A percentile compares a stretch with the other conserved stretches of the same genome.
phyloP scores from a whole-genome alignment of 768 basidiomycete species.

The Tylopilus sp. region DNA sequence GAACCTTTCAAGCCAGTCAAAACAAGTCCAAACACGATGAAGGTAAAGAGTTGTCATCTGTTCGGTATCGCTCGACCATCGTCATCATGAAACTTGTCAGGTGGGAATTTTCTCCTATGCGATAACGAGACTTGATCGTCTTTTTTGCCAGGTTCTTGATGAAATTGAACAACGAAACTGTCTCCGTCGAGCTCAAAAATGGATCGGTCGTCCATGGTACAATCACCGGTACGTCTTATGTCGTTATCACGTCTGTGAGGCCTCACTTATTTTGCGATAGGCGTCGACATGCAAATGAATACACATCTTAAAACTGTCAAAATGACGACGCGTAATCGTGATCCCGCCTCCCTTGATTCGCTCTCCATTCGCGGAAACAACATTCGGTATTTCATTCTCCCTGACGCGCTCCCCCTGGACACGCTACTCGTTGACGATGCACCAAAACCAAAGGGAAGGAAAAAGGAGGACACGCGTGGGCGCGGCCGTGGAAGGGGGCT shows the following conservation, averaged over 20 bases:
- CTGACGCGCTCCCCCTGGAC: conserved; percentile 93
- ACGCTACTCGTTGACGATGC: conserved; percentile 97
- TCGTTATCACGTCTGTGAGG: background rate
- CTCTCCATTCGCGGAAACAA: conserved; percentile 96
- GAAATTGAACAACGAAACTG: conserved; percentile 99
- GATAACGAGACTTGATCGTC: background rate
- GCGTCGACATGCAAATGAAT: conserved; percentile 99
- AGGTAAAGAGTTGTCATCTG: conserved; percentile 7
- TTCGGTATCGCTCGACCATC: conserved; percentile 24
- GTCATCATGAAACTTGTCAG: conserved; percentile 80
- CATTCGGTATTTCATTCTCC: conserved; percentile 95
- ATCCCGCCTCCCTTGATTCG: conserved; percentile 81
- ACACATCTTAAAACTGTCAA: conserved; percentile 98
- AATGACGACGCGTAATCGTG: conserved; percentile 89
- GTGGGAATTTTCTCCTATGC: conserved; percentile 35
- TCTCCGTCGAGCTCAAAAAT: conserved; percentile 97
- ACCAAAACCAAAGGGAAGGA: conserved; percentile 90
- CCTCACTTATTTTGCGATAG: conserved; percentile 38
- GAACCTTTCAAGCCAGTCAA: no score
- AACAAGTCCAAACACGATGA: conserved; percentile 23
- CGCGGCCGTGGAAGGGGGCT: conserved; percentile 51
- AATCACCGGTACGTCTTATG: conserved; percentile 73
- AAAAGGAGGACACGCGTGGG: conserved; percentile 80
- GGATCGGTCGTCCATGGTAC: conserved; percentile 94
- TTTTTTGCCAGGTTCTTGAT: conserved; percentile 77